Evolutionary conservation across 352 stramenopile genomes (phyloP).

Genomic region (Globisporangium okanoganense): DNA sequence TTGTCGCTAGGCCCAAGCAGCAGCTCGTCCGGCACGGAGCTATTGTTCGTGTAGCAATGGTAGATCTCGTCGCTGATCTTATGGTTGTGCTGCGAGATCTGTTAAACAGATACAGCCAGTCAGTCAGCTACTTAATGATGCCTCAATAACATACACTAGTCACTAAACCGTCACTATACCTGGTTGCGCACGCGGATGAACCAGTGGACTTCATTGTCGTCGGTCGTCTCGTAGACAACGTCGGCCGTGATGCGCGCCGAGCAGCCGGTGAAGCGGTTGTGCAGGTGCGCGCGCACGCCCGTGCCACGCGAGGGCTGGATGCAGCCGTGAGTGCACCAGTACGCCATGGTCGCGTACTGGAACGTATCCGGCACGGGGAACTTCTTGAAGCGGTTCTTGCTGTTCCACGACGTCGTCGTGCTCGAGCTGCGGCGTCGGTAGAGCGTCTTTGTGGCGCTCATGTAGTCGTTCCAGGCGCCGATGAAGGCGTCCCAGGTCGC

Average conservation of each 20-base stretch:
- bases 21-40: constrained; percentile 66
- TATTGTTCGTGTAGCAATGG: constrained; percentile 79
- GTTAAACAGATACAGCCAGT: not conserved
- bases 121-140: not conserved
- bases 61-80: constrained; percentile 75
- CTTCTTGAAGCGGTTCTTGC: constrained; percentile 72
- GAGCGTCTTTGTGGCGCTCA: constrained; percentile 67
- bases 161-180: constrained; percentile 15
- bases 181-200: constrained; percentile 77
- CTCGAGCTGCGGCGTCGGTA: constrained; percentile 70
- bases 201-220: constrained; percentile 44
- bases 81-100: constrained; percentile 79
- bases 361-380: constrained; percentile 64
- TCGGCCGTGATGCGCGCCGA: constrained; percentile 68
- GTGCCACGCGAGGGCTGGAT: constrained; percentile 71
- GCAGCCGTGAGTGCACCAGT: constrained; percentile 83
- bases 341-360: constrained; percentile 80
- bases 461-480: constrained; percentile 61
- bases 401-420: constrained; percentile 73
- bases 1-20: constrained; percentile 34
- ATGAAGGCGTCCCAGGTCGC: constrained; percentile 65
- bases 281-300: constrained; percentile 66
- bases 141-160: too few species aligned
- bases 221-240: constrained; percentile 63
- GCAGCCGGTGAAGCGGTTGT: constrained; percentile 79